Evolutionary conservation across 495 filamentous ascomycete genomes (phyloP), one percentile per base, ranked within the genome.

Genomic region (Aspergillus ostianus): DNA sequence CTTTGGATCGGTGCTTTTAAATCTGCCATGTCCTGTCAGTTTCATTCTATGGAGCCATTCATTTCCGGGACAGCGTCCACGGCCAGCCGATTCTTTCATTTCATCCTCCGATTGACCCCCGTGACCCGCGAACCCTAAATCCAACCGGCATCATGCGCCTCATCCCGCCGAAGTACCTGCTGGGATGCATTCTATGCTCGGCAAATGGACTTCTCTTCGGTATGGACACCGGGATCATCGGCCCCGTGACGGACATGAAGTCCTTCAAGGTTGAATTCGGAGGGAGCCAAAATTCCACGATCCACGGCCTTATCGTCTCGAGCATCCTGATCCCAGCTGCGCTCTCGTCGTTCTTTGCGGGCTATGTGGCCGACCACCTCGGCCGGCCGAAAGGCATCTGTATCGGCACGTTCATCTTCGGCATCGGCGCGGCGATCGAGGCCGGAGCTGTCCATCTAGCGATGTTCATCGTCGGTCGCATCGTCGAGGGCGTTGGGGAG

Each of bases 161-260:
- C 7, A 32, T 32, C 29, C 29, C 29, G 10, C 29, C 29, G 7
- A 32, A 32, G 3, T 32, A 32, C 29, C 29, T 32, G 10, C 29
- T 32, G 10, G 29, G 29, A 8, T 32, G 29, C 29, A 32, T 32
- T 32, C 29, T 32, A 6, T 32, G 29, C 3, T 32, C 29, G 10
- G 29, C 29, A 3, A 32, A 32, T 32, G 29, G 29, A 32, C 29
- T 32, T 32, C 29, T 32, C 29, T 32, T 32, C 29, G 29, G 49
- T 1, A 79, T 81, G 61, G 84, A 88, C 54, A 87, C 84, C 0
- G 84, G 86, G 9, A 80, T 78, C 7, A 86, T 89, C 53, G 86
- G 86, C 0, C 78, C 84, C 6, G 70, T 87, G 1, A 86, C 82
- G 7, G 71, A 76, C 20, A 89, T 89, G 86, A 71, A 71, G 0